Evolutionary conservation across 805 yeast genomes (phyloP), one percentile per base, ranked within the genome.

Genomic region (Zygosaccharomyces siamensis): DNA sequence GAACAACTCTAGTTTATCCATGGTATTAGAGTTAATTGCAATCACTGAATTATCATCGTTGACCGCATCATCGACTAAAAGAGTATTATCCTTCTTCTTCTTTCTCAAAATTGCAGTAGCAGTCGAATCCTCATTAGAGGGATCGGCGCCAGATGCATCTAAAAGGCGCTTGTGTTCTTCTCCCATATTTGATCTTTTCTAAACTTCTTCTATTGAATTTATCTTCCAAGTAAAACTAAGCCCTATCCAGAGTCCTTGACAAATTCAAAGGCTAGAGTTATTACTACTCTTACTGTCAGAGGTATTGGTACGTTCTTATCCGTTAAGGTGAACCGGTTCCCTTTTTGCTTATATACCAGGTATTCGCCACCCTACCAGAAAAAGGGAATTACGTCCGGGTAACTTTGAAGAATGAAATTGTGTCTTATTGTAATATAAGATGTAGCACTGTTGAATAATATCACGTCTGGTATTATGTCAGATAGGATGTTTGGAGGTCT

Each of bases 101-200:
- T 92, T 82, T 75, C 97, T 86, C 64, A 93, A 76, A 64, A 93
- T 93, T 40, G 99, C 99, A 48, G 98, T 93, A 56, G 99, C 99
- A 46, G 96, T 89, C 57, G 77, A 80, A 60, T 79, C 82, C 59
- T 83, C 87, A 37, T 73, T 73, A 48, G 67, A 60, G 39, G 76
- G 77, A 44, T 74, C 76, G 42, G 79, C 77, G 45, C 93, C 93
- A 45, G 89, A 81, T 56, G 85, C 88, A 57, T 81, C 85, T 56
- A 76, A 64, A 54, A 80, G 70, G 37, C 71, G 69, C 57, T 73
- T 73, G 53, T 71, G 71, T 49, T 72, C 75, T 48, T 64, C 67
- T 41, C 61, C 63, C 69, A 66, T 66, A 33, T 16, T 59, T 38
- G 28, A 26, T 7, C 28, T 26, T 8, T 26, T 26, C 28, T 26